Conservation (phyloP, 2,329 filamentous ascomycete species). For the Aspergillus sp. region DNA sequence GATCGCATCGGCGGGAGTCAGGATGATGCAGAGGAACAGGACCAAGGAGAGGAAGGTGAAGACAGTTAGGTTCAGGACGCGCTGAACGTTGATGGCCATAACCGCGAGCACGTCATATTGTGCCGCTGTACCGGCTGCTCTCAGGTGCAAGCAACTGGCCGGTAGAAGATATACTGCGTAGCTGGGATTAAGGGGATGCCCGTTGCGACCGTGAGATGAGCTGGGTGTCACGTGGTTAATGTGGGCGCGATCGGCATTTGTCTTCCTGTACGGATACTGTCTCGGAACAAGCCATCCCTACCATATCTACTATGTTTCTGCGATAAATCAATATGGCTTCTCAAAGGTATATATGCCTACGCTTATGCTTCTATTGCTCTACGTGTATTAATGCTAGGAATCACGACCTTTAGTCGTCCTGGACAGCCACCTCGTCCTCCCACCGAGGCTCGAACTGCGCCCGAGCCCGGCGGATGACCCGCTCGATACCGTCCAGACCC, state of each 20-base stretch:
- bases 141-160: neutral
- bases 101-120: slow-evolving; percentile 27
- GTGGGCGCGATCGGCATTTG: neutral
- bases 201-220: neutral
- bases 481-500: slow-evolving; percentile 82
- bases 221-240: neutral
- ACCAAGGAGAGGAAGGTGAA: slow-evolving; percentile 77
- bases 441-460: slow-evolving; percentile 30
- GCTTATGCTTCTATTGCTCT: slow-evolving; percentile 5
- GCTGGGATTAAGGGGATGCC: neutral
- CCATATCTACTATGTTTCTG: neutral
- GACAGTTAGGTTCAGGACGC: slow-evolving; percentile 76
- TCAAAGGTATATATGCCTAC: neutral
- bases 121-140: slow-evolving; percentile 12
- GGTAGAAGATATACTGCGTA: neutral
- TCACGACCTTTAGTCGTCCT: slow-evolving; percentile 31
- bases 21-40: slow-evolving; percentile 70
- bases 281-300: neutral
- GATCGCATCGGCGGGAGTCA: slow-evolving; percentile 79
- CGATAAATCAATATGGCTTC: neutral
- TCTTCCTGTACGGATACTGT: too few species aligned
- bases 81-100: slow-evolving; percentile 59
- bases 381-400: neutral
- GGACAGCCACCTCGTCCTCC: slow-evolving; percentile 42
- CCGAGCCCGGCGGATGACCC: slow-evolving; percentile 62